phyloP scores from a whole-genome alignment of 1,284 basidiomycete genomes.

The Ustilago bromivora region DNA sequence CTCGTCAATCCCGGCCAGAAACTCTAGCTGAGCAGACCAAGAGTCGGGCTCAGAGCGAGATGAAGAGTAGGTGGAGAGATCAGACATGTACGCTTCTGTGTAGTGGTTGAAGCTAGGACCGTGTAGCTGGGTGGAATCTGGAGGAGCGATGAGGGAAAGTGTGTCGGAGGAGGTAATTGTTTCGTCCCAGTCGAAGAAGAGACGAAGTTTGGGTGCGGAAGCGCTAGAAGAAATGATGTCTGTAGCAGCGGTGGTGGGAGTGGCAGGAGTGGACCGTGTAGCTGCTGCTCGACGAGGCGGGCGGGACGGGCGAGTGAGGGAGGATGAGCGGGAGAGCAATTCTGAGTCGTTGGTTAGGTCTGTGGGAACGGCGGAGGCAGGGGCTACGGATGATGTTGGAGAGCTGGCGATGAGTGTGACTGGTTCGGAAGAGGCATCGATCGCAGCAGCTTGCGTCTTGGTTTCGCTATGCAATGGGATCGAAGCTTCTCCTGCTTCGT shows the following conservation, averaged over 20 bases:
- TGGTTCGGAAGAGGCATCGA: constrained; percentile 7
- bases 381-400: background rate
- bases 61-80: constrained; percentile 28
- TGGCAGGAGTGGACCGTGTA: background rate
- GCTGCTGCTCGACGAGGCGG: constrained; percentile 25
- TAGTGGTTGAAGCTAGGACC: constrained; percentile 51
- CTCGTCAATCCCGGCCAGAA: constrained; percentile 34
- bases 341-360: constrained; percentile 18
- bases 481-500: constrained; percentile 10
- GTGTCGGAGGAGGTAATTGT: constrained; percentile 65
- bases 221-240: background rate
- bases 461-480: constrained; percentile 9
- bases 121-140: constrained; percentile 21
- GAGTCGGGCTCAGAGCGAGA: constrained; percentile 17
- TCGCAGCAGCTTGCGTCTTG: background rate
- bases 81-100: constrained; percentile 49
- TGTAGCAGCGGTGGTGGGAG: background rate
- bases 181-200: constrained; percentile 68
- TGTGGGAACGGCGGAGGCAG: constrained; percentile 1
- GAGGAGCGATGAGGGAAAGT: constrained; percentile 58
- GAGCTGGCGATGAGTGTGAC: background rate
- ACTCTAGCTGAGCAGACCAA: constrained; percentile 39
- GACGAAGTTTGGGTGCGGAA: constrained; percentile 18
- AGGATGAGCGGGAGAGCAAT: constrained; percentile 18
- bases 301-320: constrained; percentile 30